Evolutionary conservation across 352 stramenopile species (phyloP).

Genomic region (Phytophthora hibernalis): DNA sequence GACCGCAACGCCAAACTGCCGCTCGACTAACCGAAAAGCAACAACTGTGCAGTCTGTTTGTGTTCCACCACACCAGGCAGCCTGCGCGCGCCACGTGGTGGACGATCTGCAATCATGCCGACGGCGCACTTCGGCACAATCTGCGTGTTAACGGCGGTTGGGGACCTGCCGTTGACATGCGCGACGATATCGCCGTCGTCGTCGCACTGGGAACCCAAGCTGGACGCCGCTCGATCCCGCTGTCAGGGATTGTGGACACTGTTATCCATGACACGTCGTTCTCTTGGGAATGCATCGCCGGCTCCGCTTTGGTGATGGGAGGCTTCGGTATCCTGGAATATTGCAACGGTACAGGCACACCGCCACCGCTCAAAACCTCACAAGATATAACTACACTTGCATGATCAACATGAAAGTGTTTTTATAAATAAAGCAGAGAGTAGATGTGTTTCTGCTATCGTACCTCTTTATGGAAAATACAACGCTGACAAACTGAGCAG

Average conservation of each 20-base stretch:
- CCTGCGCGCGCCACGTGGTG: slow-evolving; percentile 27
- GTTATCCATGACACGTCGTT: slow-evolving; percentile 55
- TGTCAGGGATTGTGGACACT: slow-evolving; percentile 56
- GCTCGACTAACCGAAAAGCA: slow-evolving; percentile 24
- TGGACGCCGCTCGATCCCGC: slow-evolving; percentile 35
- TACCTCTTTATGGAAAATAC: too few species aligned
- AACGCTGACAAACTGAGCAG: too few species aligned
- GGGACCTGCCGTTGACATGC: neutral
- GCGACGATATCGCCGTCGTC: neutral
- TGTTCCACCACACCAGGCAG: slow-evolving; percentile 13
- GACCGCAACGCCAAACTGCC: too few species aligned
- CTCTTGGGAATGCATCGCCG: slow-evolving; percentile 54
- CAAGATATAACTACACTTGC: neutral
- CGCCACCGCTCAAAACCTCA: neutral
- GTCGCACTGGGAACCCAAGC: too few species aligned
- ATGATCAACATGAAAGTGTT: too few species aligned
- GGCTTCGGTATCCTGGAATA: slow-evolving; percentile 57
- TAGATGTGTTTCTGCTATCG: too few species aligned
- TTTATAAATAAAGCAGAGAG: too few species aligned
- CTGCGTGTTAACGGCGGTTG: neutral
- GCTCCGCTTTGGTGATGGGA: slow-evolving; percentile 53
- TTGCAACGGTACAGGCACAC: too few species aligned
- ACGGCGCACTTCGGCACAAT: slow-evolving; percentile 7
- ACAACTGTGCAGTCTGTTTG: slow-evolving; percentile 17
- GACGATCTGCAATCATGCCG: slow-evolving; percentile 7